Conservation (phyloP, 306 rosid species). For the Vigna angularis region DNA sequence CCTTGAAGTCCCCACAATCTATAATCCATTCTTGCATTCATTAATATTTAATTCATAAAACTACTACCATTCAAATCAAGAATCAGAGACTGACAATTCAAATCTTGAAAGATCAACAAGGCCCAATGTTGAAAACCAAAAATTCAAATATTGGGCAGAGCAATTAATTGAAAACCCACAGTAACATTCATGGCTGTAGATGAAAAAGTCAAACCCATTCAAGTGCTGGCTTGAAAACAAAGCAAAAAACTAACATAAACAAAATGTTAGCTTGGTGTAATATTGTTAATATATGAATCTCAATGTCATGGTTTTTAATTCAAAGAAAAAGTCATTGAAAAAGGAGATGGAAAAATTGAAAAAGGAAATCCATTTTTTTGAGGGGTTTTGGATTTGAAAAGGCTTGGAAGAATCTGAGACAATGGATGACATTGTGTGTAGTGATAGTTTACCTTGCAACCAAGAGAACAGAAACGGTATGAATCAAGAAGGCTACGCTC, state of each 20-base stretch:
- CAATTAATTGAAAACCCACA: background rate
- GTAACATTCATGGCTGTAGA: background rate
- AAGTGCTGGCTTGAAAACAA: constrained; percentile 38
- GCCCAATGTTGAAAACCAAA: constrained; percentile 13
- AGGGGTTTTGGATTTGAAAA: background rate
- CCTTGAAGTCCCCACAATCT: constrained; percentile 79
- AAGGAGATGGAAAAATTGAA: background rate
- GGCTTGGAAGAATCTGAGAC: constrained; percentile 19
- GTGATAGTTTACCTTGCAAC: constrained; percentile 77
- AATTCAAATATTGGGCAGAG: background rate
- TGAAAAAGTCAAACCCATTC: constrained; percentile 48
- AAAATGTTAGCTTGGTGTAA: background rate
- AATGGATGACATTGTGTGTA: constrained; percentile 18
- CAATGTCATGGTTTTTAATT: background rate
- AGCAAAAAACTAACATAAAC: background rate
- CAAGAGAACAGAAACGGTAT: constrained; percentile 90
- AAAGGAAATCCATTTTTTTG: background rate
- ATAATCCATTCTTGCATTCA: constrained; percentile 24
- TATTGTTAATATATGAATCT: background rate
- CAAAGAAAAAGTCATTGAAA: background rate
- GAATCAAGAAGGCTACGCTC: constrained; percentile 95
- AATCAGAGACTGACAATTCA: constrained; percentile 13
- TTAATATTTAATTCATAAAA: constrained; percentile 24
- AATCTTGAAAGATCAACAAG: background rate
- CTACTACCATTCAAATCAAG: background rate